Evolutionary conservation across 768 basidiomycete genomes (phyloP).

Genomic region (Lentinula raphanica): DNA sequence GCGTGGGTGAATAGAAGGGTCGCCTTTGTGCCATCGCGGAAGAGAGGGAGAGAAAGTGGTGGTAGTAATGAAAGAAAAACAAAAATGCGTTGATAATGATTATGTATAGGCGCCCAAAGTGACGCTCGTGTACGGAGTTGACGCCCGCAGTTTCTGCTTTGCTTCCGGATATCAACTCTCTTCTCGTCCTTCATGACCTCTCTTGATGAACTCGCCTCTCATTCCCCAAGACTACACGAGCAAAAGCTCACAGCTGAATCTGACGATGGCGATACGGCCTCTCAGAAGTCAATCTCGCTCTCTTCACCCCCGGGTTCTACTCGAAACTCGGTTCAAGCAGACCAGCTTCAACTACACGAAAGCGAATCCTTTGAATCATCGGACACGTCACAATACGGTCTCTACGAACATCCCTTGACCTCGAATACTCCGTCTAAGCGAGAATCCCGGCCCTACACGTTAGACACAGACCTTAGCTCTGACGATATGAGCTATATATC

Average conservation of each 20-base stretch:
- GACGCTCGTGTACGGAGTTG: not conserved
- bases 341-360: slow-evolving; percentile 8
- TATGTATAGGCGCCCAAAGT: not conserved
- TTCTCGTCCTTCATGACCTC: slow-evolving; percentile 3
- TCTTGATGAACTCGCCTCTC: slow-evolving; percentile 2
- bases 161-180: not conserved
- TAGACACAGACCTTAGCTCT: slow-evolving; percentile 47
- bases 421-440: slow-evolving; percentile 31
- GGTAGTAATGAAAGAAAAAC: not conserved
- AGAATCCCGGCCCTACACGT: slow-evolving; percentile 39
- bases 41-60: not conserved
- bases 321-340: slow-evolving; percentile 26
- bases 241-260: slow-evolving; percentile 25
- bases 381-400: not conserved
- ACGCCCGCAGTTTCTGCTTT: not conserved
- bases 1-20: slow-evolving; percentile 51
- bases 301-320: slow-evolving; percentile 59
- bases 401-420: not conserved
- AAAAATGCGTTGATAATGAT: not conserved
- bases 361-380: slow-evolving; percentile 2
- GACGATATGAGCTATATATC: slow-evolving; percentile 50
- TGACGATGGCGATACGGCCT: slow-evolving; percentile 71
- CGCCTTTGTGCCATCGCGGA: not conserved
- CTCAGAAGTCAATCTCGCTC: slow-evolving; percentile 72
- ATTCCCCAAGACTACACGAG: not conserved